Evolutionary conservation across 495 filamentous ascomycete genomes (phyloP), one percentile per base, ranked within the genome.

Genomic region (Xylaria flabelliformis): DNA sequence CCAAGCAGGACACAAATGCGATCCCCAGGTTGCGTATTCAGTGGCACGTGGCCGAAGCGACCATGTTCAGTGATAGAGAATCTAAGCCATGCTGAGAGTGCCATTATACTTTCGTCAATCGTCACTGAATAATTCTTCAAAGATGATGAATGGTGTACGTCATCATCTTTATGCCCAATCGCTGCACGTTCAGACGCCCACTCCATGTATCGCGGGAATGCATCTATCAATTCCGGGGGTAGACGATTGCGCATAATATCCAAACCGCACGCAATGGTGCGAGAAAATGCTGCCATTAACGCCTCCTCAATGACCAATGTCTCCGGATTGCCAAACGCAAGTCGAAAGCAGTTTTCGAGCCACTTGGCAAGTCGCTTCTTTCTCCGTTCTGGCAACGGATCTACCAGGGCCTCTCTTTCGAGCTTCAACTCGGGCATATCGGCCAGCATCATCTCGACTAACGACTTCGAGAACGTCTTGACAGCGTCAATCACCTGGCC

Each of bases 1-100:
- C 78, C 78, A 64, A 71, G 67, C 36, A 80, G 65, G 13, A 78
- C 67, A 53, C 75, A 78, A 41, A 80, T 61, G 9, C 74, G n/a
- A 67, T 80, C 76, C 5, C 78, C 76, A 15, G 51, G 59, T 51
- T 32, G 42, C 0, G 73, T 59, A 13, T 59, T 44, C 13, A 13
- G 12, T n/a, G 70, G 61, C 21, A 69, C 44, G 13, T 74, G 63
- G 21, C 67, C 73, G 26, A 76, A 61, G 48, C 75, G 65, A 24
- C 73, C 75, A 13, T 69, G 17, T 39, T 73, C 73, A 0, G 75
- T 76, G 67, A 65, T 41, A 53, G 70, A 73, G 41, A 76, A 76
- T 21, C 39, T 64, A 6, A 64, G 59, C 34, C n/a, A 19, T 5
- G 34, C 19, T n/a, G 59, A 0, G 0, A 42, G 13, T n/a, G 34